A percentile compares a stretch with the other conserved stretches of the same genome.
Conservation (phyloP, 225 moss, liverwort and hornwort genomes). For the Climacium dendroides region DNA sequence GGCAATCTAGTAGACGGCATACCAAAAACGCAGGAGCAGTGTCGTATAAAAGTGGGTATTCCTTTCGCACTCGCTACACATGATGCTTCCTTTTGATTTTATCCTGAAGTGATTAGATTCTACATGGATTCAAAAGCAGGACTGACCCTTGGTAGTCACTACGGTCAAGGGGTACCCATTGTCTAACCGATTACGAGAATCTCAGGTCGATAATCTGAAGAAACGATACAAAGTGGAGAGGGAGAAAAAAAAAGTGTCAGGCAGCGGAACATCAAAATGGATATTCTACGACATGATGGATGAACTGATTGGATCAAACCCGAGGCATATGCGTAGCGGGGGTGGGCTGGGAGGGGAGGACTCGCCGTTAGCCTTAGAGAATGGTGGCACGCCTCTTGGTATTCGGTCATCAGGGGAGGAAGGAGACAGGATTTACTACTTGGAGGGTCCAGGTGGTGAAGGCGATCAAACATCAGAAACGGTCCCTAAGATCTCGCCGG, state of each 20-base stretch:
- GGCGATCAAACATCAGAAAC: slow-evolving; percentile 51
- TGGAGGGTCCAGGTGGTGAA: slow-evolving; percentile 28
- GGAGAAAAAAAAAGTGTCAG: slow-evolving; percentile 40
- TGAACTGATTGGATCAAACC: slow-evolving; percentile 44
- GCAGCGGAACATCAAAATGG: slow-evolving; percentile 35
- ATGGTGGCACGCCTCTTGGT: slow-evolving; percentile 17
- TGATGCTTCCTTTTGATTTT: background rate
- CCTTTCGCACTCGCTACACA: background rate
- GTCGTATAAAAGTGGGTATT: slow-evolving; percentile 24
- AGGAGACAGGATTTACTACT: slow-evolving; percentile 26
- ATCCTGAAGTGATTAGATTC: background rate
- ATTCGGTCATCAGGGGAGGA: slow-evolving; percentile 38
- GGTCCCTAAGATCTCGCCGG: slow-evolving; percentile 32
- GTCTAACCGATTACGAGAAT: background rate
- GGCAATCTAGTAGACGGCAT: slow-evolving; percentile 28
- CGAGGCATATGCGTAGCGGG: slow-evolving; percentile 33
- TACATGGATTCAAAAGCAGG: background rate
- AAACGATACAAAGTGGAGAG: slow-evolving; percentile 54
- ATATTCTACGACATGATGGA: slow-evolving; percentile 53
- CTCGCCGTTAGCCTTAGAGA: slow-evolving; percentile 29
- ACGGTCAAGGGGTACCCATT: background rate
- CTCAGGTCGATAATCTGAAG: slow-evolving; percentile 43
- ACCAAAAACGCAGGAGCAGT: slow-evolving; percentile 49
- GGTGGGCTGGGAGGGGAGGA: slow-evolving; percentile 30
- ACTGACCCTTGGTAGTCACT: background rate